A percentile compares a stretch with the other conserved stretches of the same genome.
These are phyloP conservation scores for Fusarium brachygibbosum DNA, from an alignment of 2,329 filamentous ascomycete species.

Conservation along the genomic window DNA sequence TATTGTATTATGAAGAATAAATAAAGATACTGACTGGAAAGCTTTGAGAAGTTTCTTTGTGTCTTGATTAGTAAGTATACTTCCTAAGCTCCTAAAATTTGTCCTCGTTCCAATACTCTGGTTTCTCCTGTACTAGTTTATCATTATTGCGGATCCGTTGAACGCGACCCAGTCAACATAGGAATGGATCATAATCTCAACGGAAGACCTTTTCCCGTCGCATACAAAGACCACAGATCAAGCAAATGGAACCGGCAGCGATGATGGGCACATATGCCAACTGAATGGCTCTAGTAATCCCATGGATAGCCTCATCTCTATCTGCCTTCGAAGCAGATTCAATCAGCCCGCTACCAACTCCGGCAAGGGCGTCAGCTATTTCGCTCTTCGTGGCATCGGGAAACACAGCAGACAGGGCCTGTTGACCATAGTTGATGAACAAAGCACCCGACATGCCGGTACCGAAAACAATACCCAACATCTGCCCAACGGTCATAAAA, in stretches of 20 bases:
- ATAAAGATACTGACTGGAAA: no score
- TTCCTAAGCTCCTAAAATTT: no score
- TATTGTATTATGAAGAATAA: no score
- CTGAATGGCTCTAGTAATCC: conserved; percentile 17
- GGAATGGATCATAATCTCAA: no score
- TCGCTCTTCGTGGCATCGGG: background rate
- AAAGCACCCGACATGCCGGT: conserved; percentile 20
- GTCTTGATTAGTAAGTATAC: no score
- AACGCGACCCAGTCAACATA: no score
- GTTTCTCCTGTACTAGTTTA: no score
- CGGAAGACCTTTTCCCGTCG: conserved; percentile 18
- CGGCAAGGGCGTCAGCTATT: conserved; percentile 16
- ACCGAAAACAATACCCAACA: conserved; percentile 22
- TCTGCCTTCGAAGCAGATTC: background rate
- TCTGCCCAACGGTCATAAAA: conserved; percentile 27
- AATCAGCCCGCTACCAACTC: conserved; percentile 12
- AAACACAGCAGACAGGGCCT: conserved; percentile 7
- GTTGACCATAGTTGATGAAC: conserved; percentile 24
- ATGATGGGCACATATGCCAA: conserved; percentile 26
- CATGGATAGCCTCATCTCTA: conserved; percentile 15
- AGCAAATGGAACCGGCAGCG: conserved; percentile 18
- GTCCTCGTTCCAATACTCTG: no score
- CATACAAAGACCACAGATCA: conserved; percentile 11
- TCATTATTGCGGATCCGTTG: no score
- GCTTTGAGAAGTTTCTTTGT: no score